Percentiles rank a stretch among this genome's conserved stretches.
Conservation (phyloP, 768 basidiomycete genomes). For the Mycena metata region DNA sequence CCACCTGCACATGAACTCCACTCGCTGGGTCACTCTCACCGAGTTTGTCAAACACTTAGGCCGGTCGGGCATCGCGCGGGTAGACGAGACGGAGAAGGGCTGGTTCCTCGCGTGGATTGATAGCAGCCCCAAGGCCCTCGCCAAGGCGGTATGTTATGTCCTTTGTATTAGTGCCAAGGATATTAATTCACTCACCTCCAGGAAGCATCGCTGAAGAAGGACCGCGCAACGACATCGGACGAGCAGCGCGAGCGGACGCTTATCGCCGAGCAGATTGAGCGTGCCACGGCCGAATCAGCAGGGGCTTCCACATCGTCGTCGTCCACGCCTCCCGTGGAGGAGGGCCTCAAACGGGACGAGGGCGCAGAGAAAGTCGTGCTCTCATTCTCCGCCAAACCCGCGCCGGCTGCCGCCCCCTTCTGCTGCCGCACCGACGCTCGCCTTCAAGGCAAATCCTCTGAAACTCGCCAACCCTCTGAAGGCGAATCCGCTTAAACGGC, state of each 20-base stretch:
- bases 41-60: conserved; percentile 95
- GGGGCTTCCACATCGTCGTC: conserved; percentile 51
- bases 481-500: conserved; percentile 68
- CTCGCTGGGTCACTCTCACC: conserved; percentile 97
- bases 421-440: conserved; percentile 53
- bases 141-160: conserved; percentile 75
- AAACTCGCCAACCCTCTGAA: conserved; percentile 55
- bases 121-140: conserved; percentile 93
- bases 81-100: conserved; percentile 99
- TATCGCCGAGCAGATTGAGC: conserved; percentile 94
- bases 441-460: conserved; percentile 75
- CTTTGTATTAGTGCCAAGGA: no score
- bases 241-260: conserved; percentile 93
- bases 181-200: conserved; percentile 43
- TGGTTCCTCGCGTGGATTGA: conserved; percentile 99
- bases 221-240: conserved; percentile 90
- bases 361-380: conserved; percentile 80
- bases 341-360: conserved; percentile 81
- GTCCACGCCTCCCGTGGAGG: conserved; percentile 59
- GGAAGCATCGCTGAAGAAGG: conserved; percentile 92
- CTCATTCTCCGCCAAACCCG: conserved; percentile 73
- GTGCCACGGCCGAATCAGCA: conserved; percentile 67
- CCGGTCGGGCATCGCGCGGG: conserved; percentile 85
- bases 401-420: conserved; percentile 43
- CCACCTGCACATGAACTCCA: conserved; percentile 98